Base-by-base conservation (phyloP, 75 land plant genomes). In the Azolla pinnata region DNA sequence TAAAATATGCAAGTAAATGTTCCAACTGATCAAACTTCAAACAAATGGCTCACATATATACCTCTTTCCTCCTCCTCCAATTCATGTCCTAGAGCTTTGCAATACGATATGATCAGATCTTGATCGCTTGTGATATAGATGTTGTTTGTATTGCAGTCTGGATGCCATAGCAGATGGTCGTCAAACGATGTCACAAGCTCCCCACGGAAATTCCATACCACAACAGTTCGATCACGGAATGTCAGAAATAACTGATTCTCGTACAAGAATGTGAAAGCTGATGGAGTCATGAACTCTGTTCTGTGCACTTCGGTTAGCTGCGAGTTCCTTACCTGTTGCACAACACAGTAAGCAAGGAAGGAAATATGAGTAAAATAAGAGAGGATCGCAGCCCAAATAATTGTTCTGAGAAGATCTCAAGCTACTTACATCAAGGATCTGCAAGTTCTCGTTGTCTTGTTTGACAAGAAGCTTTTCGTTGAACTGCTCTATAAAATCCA, bases 111-210 rank as follows among this genome's bases (percentile, higher is more conserved):
- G 4, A 91, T 91, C 33, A 91, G 84, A 67, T 91, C 97, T 61
- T 91, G 95, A 60, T 88, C 97, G 50, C 95, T 91, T 19, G 97
- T 88, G n/a, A 91, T 88, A 51, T 92, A 88, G 4, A 92, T 92
- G 67, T 92, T 92, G 64, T 92, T 92, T 0, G 97, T 92, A 50
- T 92, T 92, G 61, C 97, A 88, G 40, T 92, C 96, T 5, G 97
- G 90, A 66, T 92, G 88, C 97, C 95, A 92, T 62, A 92, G 75
- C 29, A 92, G 72, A 74, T 88, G 97, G 56, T 88, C 97, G 64
- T 92, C 97, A 69, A 92, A 88, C 16, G 96, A 92, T n/a, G 97
- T 92, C 17, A 92, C 97, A 16, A 92, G 80, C 74, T 88, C 97
- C 38, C 97, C 97, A 16, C 95, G 54, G 68, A 92, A 92, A 59